Evolutionary conservation across 2,329 filamentous ascomycete species (phyloP), one percentile per base, ranked within the genome.

Genomic region (Botrytis byssoidea): DNA sequence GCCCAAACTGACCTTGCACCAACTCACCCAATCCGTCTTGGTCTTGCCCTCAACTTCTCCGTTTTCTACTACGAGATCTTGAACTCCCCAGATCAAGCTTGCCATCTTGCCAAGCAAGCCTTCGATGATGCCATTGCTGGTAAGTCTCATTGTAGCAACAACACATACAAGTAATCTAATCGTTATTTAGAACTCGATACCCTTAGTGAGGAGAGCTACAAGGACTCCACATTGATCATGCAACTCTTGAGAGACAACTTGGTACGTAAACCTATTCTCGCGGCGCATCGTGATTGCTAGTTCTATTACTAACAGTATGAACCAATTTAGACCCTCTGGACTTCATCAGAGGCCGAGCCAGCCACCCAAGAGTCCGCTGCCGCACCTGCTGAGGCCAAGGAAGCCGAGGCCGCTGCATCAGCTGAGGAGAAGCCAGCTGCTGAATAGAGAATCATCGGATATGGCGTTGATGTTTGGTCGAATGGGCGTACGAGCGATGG

Each of bases 11-110:
- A 98, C 86, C 92, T 98, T 80, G 95, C 95, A 77, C 95, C 95
- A 77, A 98, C 96, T 76, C 95, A 98, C 89, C 95, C 95, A 81
- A 98, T 98, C 87, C 95, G 95, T 82, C 93, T 98, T 78, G 95
- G 95, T 85, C 92, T 98, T 82, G 95, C 95, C 79, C 91, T 98
- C 80, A 98, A 98, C 92, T 98, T 98, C 91, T 98, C 95, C 78
- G 95, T 98, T 82, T 98, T 98, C 89, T 97, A 97, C 91, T 97
- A 98, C 86, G 96, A 98, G 90, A 98, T 98, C 84, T 88, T 98
- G 83, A 98, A 98, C 92, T 97, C 95, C 51, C 95, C 95, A 82
- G 95, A 98, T 85, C 94, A 93, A 83, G 95, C 95, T 82, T 98
- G 95, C 91, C 95, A 98, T 84, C 91, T 98, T 79, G 95, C 95